Percentiles rank a stretch among this genome's conserved stretches.
phyloP scores from a whole-genome alignment of 1,139 yeast species.

The Candida tunisiensis region DNA sequence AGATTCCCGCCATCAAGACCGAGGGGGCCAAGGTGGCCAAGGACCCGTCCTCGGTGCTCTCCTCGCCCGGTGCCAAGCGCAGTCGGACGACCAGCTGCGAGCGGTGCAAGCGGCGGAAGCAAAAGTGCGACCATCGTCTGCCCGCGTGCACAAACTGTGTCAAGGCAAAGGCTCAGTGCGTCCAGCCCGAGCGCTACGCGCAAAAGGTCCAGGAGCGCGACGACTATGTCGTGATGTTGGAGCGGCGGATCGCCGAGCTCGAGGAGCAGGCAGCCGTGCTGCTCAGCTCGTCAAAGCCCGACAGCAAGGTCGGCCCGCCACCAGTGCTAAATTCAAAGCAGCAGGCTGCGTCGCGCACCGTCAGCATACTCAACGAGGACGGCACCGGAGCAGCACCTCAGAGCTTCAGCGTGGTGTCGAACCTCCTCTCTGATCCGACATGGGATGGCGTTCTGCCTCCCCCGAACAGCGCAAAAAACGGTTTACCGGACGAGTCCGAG shows the following conservation, averaged over 20 bases:
- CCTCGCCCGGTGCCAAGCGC: too few species aligned
- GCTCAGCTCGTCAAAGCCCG: neutral
- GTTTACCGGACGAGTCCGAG: slow-evolving; percentile 3
- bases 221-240: slow-evolving; percentile 35
- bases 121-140: slow-evolving; percentile 35
- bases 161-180: slow-evolving; percentile 37
- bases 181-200: slow-evolving; percentile 38
- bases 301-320: neutral
- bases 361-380: slow-evolving; percentile 11
- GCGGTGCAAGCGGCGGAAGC: slow-evolving; percentile 12
- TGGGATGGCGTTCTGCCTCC: slow-evolving; percentile 6
- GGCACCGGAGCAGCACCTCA: slow-evolving; percentile 11
- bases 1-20: too few species aligned
- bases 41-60: too few species aligned
- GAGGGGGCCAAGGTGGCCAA: too few species aligned
- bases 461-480: too few species aligned
- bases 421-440: slow-evolving; percentile 11
- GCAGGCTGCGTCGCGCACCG: slow-evolving; percentile 3
- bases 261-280: slow-evolving; percentile 16
- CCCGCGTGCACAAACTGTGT: slow-evolving; percentile 48
- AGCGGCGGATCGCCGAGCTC: slow-evolving; percentile 30
- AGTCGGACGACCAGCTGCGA: slow-evolving; percentile 1
- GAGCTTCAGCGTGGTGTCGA: slow-evolving; percentile 14
- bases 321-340: neutral
- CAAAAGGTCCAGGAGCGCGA: slow-evolving; percentile 21